Evolutionary conservation across 306 rosid species (phyloP), one percentile per base, ranked within the genome.

Genomic region (Casuarina cunninghamiana): DNA sequence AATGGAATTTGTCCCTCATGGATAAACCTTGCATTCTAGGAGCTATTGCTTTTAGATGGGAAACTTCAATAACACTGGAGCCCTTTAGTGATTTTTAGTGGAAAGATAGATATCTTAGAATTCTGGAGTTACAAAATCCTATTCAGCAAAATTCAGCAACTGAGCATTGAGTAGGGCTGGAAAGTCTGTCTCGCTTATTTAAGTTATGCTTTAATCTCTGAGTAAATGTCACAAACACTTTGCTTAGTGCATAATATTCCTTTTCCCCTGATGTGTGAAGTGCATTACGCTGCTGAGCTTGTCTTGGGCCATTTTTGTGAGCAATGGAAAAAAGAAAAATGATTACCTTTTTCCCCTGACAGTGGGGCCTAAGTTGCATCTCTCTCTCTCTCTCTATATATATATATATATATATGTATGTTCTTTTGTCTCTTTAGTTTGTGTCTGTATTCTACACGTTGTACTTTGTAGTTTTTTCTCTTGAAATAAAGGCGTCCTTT

Each of bases 21-120:
- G 10, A 5, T 38, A 63, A 63, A 63, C 69, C 19, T 39, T 63
- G 44, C n/a, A 7, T 15, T 67, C 50, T 42, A n/a, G 71, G 51
- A 42, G 71, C 48, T 42, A 35, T 67, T 67, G 71, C n/a, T 54
- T 57, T 57, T 57, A 57, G 65, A 57, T 26, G 3, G 65, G 39
- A 57, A 26, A 26, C 15, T 57, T 57, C 5, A 1, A 1, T 57
- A 21, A 57, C 37, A 19, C 12, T 57, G 65, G 38, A 38, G 65
- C 37, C 62, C 11, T 55, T 32, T 21, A 26, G 39, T 21, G 39
- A 9, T 5, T 54, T 49, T 54, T 54, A 54, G 32, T n/a, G 5
- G 61, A 6, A 11, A 54, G 13, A 26, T 26, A 5, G 38, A 21
- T 58, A 58, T 26, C 37, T 10, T 53, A 13, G 26, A 53, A 53